These are phyloP conservation scores for Phlebiopsis gigantea DNA, from an alignment of 768 basidiomycete genomes.

Conservation along the genomic window DNA sequence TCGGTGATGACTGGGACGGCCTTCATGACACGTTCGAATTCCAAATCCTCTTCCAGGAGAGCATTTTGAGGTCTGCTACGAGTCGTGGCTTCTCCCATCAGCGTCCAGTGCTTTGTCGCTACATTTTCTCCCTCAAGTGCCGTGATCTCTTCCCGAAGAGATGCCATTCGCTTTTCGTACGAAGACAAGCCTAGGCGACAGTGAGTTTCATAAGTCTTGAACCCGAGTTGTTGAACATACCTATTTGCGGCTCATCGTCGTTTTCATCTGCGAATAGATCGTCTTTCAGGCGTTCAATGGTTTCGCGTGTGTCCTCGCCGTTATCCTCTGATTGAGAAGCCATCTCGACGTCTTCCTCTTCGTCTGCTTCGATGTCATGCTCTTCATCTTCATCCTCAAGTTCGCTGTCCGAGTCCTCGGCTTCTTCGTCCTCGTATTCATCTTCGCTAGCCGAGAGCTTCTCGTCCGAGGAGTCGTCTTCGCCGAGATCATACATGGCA, in stretches of 20 bases:
- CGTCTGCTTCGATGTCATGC: conserved; percentile 19
- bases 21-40: conserved; percentile 89
- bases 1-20: conserved; percentile 87
- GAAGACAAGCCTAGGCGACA: conserved; percentile 54
- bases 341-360: conserved; percentile 21
- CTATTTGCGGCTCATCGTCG: conserved; percentile 28
- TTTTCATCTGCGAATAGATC: conserved; percentile 79
- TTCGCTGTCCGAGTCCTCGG: conserved; percentile 26
- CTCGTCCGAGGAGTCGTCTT: conserved; percentile 33
- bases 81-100: conserved; percentile 86
- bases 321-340: conserved; percentile 7
- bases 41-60: conserved; percentile 88
- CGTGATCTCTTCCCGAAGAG: conserved; percentile 72
- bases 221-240: conserved; percentile 6
- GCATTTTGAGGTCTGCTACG: conserved; percentile 85
- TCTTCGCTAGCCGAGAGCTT: conserved; percentile 18
- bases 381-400: conserved; percentile 28
- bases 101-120: conserved; percentile 85
- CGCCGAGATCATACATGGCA: conserved; percentile 35
- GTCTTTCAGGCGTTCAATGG: conserved; percentile 66
- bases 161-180: conserved; percentile 73
- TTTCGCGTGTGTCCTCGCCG: conserved; percentile 27
- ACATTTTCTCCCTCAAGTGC: conserved; percentile 84
- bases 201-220: neutral
- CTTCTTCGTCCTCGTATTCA: conserved; percentile 23